Evolutionary conservation across 768 basidiomycete species (phyloP).

Genomic region (Leccinum barrowsii): DNA sequence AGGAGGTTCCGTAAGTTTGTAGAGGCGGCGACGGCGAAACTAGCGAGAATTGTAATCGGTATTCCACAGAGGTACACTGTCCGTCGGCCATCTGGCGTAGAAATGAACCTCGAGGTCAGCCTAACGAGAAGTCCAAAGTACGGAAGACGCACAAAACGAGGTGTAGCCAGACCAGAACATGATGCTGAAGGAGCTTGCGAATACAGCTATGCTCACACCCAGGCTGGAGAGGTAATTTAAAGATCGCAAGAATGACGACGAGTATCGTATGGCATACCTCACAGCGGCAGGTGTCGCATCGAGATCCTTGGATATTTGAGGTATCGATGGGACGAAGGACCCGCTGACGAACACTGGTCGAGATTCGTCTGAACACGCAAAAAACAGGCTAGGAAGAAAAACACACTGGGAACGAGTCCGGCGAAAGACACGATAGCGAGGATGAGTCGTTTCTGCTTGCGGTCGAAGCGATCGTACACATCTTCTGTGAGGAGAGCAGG

Average conservation of each 20-base stretch:
- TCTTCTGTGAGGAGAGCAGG: constrained; percentile 19
- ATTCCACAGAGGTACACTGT: constrained; percentile 55
- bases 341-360: constrained; percentile 61
- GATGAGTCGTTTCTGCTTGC: constrained; percentile 48
- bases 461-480: constrained; percentile 59
- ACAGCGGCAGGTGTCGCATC: constrained; percentile 52
- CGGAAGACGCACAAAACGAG: constrained; percentile 37
- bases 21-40: constrained; percentile 55
- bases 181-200: constrained; percentile 40
- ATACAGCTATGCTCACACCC: constrained; percentile 49
- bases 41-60: constrained; percentile 56
- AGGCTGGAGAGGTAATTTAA: constrained; percentile 28
- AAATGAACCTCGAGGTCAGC: neutral
- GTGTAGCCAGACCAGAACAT: constrained; percentile 52
- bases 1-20: constrained; percentile 44
- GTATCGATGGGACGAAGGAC: constrained; percentile 72
- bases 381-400: neutral
- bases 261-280: constrained; percentile 37
- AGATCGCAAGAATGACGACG: neutral
- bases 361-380: neutral
- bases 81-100: constrained; percentile 56
- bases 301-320: constrained; percentile 66
- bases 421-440: constrained; percentile 55
- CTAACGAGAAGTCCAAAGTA: neutral
- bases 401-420: constrained; percentile 61